Conservation (phyloP, 108 stramenopile species). For the Discostella pseudostelligera region DNA sequence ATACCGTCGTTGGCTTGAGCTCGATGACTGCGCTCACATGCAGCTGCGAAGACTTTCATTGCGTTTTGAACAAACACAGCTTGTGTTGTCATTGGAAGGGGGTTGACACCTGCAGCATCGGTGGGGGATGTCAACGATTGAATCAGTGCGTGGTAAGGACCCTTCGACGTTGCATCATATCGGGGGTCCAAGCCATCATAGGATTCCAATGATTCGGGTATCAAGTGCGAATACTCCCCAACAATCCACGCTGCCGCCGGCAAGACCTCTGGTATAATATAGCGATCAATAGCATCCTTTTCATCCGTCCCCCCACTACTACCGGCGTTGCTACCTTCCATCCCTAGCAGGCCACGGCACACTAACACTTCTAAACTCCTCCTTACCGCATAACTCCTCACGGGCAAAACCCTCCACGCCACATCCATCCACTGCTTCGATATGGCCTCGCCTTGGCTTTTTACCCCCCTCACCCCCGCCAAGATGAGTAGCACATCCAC, state of each 20-base stretch:
- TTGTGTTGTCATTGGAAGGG: slow-evolving; percentile 61
- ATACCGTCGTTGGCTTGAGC: slow-evolving; percentile 25
- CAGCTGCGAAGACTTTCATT: slow-evolving; percentile 86
- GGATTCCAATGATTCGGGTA: slow-evolving; percentile 58
- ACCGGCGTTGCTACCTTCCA: slow-evolving; percentile 16
- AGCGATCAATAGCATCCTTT: slow-evolving; percentile 25
- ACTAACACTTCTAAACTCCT: slow-evolving; percentile 74
- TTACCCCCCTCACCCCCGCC: slow-evolving; percentile 82
- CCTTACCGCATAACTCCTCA: slow-evolving; percentile 89
- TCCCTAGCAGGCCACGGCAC: slow-evolving; percentile 38
- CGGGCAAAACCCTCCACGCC: slow-evolving; percentile 90
- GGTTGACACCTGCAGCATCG: slow-evolving; percentile 47
- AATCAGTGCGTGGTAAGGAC: slow-evolving; percentile 62
- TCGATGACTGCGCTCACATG: slow-evolving; percentile 48
- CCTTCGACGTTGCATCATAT: slow-evolving; percentile 51
- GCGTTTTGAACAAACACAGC: slow-evolving; percentile 88
- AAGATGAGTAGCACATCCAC: slow-evolving; percentile 85
- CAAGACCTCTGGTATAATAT: slow-evolving; percentile 75
- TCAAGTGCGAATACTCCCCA: slow-evolving; percentile 89
- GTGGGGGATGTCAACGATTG: slow-evolving; percentile 65
- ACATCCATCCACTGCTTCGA: slow-evolving; percentile 93
- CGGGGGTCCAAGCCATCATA: slow-evolving; percentile 48
- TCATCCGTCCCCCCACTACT: slow-evolving; percentile 24
- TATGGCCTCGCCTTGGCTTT: slow-evolving; percentile 73
- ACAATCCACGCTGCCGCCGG: slow-evolving; percentile 94